Evolutionary conservation across 148 eudicot species (phyloP).

Genomic region (Mesembryanthemum crystallinum): DNA sequence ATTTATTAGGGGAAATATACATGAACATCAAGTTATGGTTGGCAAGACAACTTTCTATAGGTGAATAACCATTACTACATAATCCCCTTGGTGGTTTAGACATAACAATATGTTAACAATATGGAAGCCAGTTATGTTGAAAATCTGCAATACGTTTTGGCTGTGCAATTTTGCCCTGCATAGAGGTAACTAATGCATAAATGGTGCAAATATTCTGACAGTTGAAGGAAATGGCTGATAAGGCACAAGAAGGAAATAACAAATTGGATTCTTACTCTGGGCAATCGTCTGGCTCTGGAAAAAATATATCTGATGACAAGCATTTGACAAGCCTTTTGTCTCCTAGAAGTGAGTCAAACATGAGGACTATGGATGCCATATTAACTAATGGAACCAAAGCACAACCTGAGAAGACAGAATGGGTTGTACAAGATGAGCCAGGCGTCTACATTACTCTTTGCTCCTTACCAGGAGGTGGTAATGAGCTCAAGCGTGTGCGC

Average conservation of each 20-base stretch:
- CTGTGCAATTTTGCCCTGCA: background rate
- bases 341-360: conserved; percentile 43
- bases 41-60: background rate
- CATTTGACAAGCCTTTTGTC: conserved; percentile 42
- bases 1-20: background rate
- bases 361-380: conserved; percentile 35
- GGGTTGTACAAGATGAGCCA: conserved; percentile 77
- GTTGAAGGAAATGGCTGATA: conserved; percentile 75
- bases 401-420: conserved; percentile 54
- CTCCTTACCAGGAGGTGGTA: conserved; percentile 65
- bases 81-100: background rate
- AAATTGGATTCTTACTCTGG: conserved; percentile 32
- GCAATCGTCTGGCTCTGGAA: conserved; percentile 28
- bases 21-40: background rate
- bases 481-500: conserved; percentile 87
- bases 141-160: background rate
- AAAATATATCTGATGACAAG: conserved; percentile 29
- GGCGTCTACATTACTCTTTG: conserved; percentile 85
- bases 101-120: background rate
- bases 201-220: conserved; percentile 30
- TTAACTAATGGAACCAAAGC: conserved; percentile 46
- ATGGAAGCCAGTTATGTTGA: background rate
- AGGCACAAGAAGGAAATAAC: conserved; percentile 39
- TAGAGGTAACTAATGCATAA: background rate
- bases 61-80: background rate